Conservation (phyloP, 1,139 yeast genomes). For the Williopsis jadinii region DNA sequence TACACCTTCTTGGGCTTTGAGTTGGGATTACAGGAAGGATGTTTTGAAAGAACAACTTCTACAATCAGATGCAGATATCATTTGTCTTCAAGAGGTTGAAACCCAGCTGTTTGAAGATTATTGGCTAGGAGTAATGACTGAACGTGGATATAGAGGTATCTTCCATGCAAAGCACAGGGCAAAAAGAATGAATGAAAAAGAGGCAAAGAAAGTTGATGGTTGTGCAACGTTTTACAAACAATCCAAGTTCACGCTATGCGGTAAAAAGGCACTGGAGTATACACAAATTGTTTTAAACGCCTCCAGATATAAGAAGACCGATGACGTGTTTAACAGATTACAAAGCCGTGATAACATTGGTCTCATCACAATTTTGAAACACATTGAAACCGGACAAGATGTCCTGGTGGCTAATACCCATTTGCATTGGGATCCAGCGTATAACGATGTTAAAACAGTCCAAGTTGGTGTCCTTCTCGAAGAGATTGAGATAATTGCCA, state of each 20-base stretch:
- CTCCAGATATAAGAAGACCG: conserved; percentile 86
- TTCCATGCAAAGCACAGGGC: conserved; percentile 89
- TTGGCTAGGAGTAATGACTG: conserved; percentile 72
- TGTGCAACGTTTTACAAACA: conserved; percentile 86
- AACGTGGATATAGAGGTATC: conserved; percentile 71
- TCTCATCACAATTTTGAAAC: conserved; percentile 70
- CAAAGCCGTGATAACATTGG: conserved; percentile 96
- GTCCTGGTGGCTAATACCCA: conserved; percentile 84
- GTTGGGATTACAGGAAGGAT: conserved; percentile 88
- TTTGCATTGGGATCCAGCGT: conserved; percentile 97
- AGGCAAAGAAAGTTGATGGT: conserved; percentile 91
- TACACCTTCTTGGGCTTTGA: conserved; percentile 95
- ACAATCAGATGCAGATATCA: conserved; percentile 59
- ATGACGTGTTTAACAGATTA: conserved; percentile 90
- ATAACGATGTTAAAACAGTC: conserved; percentile 91
- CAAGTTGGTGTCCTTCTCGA: conserved; percentile 91
- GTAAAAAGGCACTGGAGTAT: conserved; percentile 74
- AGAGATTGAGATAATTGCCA: conserved; percentile 63
- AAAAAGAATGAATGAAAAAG: conserved; percentile 79
- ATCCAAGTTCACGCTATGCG: conserved; percentile 61
- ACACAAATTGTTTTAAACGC: conserved; percentile 83
- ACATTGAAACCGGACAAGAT: conserved; percentile 61
- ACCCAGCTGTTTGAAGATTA: conserved; percentile 77
- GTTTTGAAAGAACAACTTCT: conserved; percentile 67
- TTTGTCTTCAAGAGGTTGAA: conserved; percentile 95